These are phyloP conservation scores for Podaxis sp. DNA, from an alignment of 768 basidiomycete genomes.

Conservation along the genomic window DNA sequence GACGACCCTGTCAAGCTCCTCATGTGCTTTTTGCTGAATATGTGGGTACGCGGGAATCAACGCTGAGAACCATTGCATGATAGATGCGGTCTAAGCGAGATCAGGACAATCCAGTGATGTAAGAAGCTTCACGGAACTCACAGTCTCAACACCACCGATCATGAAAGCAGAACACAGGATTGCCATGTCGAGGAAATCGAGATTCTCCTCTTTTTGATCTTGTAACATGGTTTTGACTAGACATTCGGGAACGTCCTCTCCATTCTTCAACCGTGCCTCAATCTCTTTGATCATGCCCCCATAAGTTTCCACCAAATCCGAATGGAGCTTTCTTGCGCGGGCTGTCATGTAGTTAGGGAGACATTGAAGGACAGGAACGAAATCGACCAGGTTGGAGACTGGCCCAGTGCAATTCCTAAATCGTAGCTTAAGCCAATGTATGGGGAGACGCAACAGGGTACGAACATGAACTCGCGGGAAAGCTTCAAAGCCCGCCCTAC, in stretches of 20 bases:
- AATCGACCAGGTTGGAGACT: constrained; percentile 45
- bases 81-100: constrained; percentile 29
- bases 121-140: not conserved
- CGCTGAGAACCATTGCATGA: constrained; percentile 40
- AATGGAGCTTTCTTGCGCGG: constrained; percentile 40
- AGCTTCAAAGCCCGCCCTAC: constrained; percentile 35
- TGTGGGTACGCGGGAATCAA: constrained; percentile 23
- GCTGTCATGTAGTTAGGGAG: constrained; percentile 37
- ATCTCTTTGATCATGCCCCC: constrained; percentile 39
- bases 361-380: constrained; percentile 39
- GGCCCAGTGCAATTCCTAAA: constrained; percentile 43
- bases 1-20: constrained; percentile 26
- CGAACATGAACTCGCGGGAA: constrained; percentile 46
- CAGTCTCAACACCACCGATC: constrained; percentile 45
- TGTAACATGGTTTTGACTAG: constrained; percentile 38
- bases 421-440: not conserved
- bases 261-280: constrained; percentile 33
- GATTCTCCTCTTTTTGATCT: constrained; percentile 31
- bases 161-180: constrained; percentile 43
- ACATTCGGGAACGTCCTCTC: constrained; percentile 42
- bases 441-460: not conserved
- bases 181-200: constrained; percentile 39
- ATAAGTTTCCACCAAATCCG: constrained; percentile 35
- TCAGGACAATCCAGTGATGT: no score
- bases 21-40: constrained; percentile 20